phyloP scores from a whole-genome alignment of 352 stramenopile species.

The Phytophthora tubulina region DNA sequence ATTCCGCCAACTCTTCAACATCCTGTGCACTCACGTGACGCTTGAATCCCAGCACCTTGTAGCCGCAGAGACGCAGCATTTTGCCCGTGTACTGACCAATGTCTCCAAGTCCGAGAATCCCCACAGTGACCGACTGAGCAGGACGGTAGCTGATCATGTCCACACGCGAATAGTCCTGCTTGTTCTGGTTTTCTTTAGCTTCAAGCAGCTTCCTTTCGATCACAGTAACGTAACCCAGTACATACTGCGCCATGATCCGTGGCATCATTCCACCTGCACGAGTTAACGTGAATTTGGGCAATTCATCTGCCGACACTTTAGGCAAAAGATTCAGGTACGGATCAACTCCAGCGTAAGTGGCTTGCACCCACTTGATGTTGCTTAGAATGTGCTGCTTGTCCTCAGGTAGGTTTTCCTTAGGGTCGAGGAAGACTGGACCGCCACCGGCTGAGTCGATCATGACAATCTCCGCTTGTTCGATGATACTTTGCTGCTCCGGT shows the following conservation, averaged over 20 bases:
- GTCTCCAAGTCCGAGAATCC: conserved; percentile 59
- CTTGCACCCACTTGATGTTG: conserved; percentile 54
- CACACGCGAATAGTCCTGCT: conserved; percentile 36
- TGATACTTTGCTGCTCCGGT: conserved; percentile 38
- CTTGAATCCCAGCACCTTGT: conserved; percentile 69
- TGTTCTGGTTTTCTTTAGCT: conserved; percentile 42
- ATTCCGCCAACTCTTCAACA: conserved; percentile 29
- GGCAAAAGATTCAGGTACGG: conserved; percentile 43
- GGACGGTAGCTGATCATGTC: conserved; percentile 39
- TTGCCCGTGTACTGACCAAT: conserved; percentile 62
- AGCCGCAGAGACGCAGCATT: conserved; percentile 53
- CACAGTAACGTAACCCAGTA: conserved; percentile 52
- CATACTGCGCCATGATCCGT: conserved; percentile 54
- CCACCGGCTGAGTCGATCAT: conserved; percentile 46
- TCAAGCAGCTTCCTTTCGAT: conserved; percentile 51
- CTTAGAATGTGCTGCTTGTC: conserved; percentile 44
- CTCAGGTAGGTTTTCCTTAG: conserved; percentile 43
- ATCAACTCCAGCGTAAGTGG: conserved; percentile 54
- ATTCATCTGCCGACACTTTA: conserved; percentile 15
- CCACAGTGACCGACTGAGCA: conserved; percentile 51
- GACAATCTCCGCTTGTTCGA: conserved; percentile 42
- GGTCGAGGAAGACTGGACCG: conserved; percentile 38
- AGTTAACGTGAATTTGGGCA: conserved; percentile 48
- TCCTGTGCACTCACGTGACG: conserved; percentile 38
- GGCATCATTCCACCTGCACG: conserved; percentile 54